Evolutionary conservation across 148 eudicot genomes (phyloP).

Genomic region (Persicaria tinctoria): DNA sequence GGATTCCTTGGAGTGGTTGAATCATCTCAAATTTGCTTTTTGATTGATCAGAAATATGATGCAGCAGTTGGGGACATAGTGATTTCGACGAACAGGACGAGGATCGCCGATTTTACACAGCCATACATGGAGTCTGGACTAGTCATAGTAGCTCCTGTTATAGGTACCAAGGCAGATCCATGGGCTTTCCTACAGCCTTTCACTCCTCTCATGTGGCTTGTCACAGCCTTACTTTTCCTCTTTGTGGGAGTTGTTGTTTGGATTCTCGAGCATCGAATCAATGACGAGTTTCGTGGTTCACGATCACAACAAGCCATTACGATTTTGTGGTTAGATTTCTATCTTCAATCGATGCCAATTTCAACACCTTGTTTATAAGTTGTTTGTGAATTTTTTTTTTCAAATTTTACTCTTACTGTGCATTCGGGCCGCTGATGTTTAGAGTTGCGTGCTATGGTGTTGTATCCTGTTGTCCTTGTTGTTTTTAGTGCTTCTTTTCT

Average conservation of each 20-base stretch:
- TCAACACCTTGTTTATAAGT: background rate
- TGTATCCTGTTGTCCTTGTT: too few relatives aligned
- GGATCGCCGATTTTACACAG: slow-evolving; percentile 78
- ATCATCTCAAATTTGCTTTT: too few relatives aligned
- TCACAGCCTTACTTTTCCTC: slow-evolving; percentile 49
- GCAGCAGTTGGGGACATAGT: slow-evolving; percentile 84
- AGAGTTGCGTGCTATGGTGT: too few relatives aligned
- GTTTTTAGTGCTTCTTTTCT: too few relatives aligned
- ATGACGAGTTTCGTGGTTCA: slow-evolving; percentile 71
- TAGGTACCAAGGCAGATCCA: slow-evolving; percentile 34
- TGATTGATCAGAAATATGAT: slow-evolving; percentile 47
- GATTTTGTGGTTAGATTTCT: slow-evolving; percentile 46
- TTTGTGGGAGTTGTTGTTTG: slow-evolving; percentile 67
- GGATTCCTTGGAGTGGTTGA: too few relatives aligned
- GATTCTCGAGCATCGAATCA: slow-evolving; percentile 74
- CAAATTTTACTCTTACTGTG: too few relatives aligned
- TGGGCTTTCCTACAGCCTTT: slow-evolving; percentile 79
- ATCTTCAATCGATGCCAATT: background rate
- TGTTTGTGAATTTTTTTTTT: background rate
- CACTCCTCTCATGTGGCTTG: slow-evolving; percentile 53
- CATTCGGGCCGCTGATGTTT: too few relatives aligned
- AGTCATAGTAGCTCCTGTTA: slow-evolving; percentile 58
- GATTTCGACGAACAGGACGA: slow-evolving; percentile 65
- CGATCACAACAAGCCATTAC: slow-evolving; percentile 68
- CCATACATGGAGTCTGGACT: slow-evolving; percentile 68